phyloP scores from a whole-genome alignment of 352 stramenopile species.

The Globisporangium cylindrosporum region DNA sequence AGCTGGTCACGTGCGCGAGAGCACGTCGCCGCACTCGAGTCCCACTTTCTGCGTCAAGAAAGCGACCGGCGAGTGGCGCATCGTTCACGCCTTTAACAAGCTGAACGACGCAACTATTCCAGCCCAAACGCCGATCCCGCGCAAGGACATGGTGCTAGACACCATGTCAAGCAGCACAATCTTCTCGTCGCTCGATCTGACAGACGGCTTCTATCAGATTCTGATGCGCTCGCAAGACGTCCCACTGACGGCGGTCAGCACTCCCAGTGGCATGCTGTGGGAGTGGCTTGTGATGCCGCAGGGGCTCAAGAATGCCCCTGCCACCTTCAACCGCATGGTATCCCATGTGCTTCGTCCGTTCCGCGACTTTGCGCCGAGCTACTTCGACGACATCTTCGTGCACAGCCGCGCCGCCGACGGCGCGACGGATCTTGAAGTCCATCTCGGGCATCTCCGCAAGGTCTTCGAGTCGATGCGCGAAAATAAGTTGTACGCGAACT shows the following conservation, averaged over 20 bases:
- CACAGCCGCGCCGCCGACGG: not conserved
- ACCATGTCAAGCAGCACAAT: constrained; percentile 26
- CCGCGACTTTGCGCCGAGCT: not conserved
- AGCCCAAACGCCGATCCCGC: constrained; percentile 28
- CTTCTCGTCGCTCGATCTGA: constrained; percentile 30
- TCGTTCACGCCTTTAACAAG: constrained; percentile 39
- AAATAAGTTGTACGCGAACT: not conserved
- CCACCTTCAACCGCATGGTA: constrained; percentile 27
- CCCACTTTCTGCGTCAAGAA: constrained; percentile 30
- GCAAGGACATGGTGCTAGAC: constrained; percentile 27
- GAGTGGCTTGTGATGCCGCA: constrained; percentile 29
- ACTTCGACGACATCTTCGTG: constrained; percentile 8
- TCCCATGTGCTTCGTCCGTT: not conserved
- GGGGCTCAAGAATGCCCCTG: constrained; percentile 22
- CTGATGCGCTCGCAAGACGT: constrained; percentile 21
- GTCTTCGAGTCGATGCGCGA: not conserved
- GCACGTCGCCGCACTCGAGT: constrained; percentile 19
- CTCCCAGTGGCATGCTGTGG: constrained; percentile 22
- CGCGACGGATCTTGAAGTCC: not conserved
- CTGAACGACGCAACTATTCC: constrained; percentile 26
- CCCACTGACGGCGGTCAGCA: constrained; percentile 21
- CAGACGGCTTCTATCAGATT: constrained; percentile 31
- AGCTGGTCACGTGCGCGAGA: constrained; percentile 20
- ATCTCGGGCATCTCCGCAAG: not conserved
- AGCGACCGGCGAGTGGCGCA: constrained; percentile 19